Evolutionary conservation across 345 rosid species (phyloP), one percentile per base, ranked within the genome.

Genomic region (Eucalyptus marginata): DNA sequence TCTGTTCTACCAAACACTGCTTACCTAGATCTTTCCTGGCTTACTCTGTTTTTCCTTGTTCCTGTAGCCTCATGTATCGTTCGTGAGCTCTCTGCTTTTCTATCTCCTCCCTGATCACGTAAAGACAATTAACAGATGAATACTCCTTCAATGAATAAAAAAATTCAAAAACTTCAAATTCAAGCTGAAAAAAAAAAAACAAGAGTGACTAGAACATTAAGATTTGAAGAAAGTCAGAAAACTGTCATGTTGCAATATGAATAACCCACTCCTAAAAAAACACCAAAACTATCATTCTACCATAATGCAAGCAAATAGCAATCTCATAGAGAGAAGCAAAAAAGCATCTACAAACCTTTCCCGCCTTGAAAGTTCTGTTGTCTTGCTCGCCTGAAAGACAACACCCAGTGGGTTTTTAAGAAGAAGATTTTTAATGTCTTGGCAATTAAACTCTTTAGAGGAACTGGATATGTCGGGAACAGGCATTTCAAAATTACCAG

Each of bases 41-140:
- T 94, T 96, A 98, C 46, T 97, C 98, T 12, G 98, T 97, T 94
- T 97, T 98, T 80, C 99, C 98, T 89, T 98, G 99, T 91, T 98
- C 99, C 88, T 96, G 99, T 92, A 98, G 94, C 96, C 93, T 96
- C 99, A 97, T 97, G 92, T 95, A 96, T 54, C 98, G 96, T 93
- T 97, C 99, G 88, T 96, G 99, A 90, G 99, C 98, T 92, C 92
- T 94, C 91, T 97, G 97, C 91, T 98, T 98, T 93, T 98, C 99
- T 56, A 98, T 90, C 93, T 97, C 99, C 92, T 98, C 98, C 90
- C 99, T 97, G 93, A 86, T 91, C 49, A 90, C 1, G 11, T 31
- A 66, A 31, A 16, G 79, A 66, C 79, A 29, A 43, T 64, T 87
- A 49, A 47, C 16, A 22, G 71, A 56, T 40, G 20, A 62, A 66